phyloP scores from a whole-genome alignment of 805 yeast genomes.

The Brettanomyces anomalus region DNA sequence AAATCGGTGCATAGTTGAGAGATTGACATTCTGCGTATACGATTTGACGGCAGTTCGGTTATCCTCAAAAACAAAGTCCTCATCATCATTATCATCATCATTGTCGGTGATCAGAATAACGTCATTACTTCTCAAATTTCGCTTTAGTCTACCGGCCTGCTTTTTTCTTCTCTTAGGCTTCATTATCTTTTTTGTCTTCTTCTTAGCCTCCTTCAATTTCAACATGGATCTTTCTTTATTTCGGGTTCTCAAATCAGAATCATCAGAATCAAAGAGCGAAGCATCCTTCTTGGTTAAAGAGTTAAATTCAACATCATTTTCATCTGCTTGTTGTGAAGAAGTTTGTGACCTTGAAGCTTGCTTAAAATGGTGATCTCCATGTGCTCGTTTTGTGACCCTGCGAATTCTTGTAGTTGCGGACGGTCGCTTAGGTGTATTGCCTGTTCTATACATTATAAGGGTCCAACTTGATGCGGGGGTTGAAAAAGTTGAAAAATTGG shows the following conservation, averaged over 20 bases:
- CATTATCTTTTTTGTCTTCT: not conserved
- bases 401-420: constrained; percentile 8
- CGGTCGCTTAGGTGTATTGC: constrained; percentile 8
- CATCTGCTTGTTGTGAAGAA: not conserved
- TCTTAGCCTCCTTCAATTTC: not conserved
- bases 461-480: not conserved
- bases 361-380: too few species aligned
- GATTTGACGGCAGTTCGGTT: not conserved
- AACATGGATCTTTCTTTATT: not conserved
- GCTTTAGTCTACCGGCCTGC: not conserved
- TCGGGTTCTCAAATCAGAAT: not conserved
- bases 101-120: not conserved
- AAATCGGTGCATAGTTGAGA: constrained; percentile 8
- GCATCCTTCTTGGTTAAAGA: constrained; percentile 6
- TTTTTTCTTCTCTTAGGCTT: not conserved
- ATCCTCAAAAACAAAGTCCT: constrained; percentile 3
- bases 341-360: too few species aligned
- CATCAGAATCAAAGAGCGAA: constrained; percentile 8
- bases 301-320: not conserved
- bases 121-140: not conserved
- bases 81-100: constrained; percentile 1
- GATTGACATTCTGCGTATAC: not conserved
- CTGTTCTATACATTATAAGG: not conserved
- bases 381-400: constrained; percentile 1
- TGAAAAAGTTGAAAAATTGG: not conserved